phyloP scores from a whole-genome alignment of 2,329 filamentous ascomycete species.

The Trichoderma sp. region DNA sequence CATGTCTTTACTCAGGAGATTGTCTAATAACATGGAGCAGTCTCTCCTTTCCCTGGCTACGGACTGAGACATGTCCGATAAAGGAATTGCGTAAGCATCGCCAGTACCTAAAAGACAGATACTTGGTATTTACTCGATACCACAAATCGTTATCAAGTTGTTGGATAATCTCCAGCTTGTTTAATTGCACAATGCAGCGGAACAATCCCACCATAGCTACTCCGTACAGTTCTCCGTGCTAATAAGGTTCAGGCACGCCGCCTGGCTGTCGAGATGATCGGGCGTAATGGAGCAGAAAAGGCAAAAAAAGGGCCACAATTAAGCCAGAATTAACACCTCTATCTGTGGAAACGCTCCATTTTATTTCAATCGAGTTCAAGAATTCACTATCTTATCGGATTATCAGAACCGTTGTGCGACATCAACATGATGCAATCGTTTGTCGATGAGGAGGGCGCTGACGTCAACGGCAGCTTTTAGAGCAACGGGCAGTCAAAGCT shows the following conservation, averaged over 20 bases:
- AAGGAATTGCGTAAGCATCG: not conserved
- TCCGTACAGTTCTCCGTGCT: not conserved
- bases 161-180: not conserved
- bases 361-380: not conserved
- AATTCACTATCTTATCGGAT: conserved; percentile 2
- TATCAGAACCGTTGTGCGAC: not conserved
- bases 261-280: not conserved
- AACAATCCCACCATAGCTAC: not conserved
- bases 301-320: not conserved
- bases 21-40: not conserved
- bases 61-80: not conserved
- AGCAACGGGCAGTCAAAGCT: not conserved
- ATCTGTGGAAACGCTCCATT: not conserved
- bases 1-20: not conserved
- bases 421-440: conserved; percentile 26
- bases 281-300: not conserved
- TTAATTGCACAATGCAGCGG: not conserved
- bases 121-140: not conserved
- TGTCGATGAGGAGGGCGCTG: conserved; percentile 11
- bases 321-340: not conserved
- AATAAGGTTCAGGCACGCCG: not conserved
- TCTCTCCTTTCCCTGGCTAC: not conserved
- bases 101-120: not conserved
- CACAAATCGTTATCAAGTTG: not conserved
- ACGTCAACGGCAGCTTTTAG: conserved; percentile 24